Percentiles rank a stretch among this genome's conserved stretches.
phyloP scores from a whole-genome alignment of 2,329 filamentous ascomycete genomes.

The Biscogniauxia mediterranea region DNA sequence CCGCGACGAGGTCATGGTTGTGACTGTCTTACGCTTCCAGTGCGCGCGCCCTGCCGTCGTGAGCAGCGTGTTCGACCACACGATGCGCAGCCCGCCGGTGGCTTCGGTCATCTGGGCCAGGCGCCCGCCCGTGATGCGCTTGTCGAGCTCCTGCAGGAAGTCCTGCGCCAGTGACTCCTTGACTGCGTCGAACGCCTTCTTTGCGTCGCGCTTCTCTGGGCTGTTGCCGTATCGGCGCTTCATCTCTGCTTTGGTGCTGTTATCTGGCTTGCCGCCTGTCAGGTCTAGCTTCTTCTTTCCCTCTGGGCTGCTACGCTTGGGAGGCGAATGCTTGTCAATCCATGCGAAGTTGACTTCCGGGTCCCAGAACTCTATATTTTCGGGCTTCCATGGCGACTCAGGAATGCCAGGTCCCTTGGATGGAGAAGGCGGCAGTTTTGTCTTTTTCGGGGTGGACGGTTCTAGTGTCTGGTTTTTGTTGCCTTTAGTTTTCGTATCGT shows the following conservation, averaged over 20 bases:
- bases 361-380: constrained; percentile 35
- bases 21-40: constrained; percentile 62
- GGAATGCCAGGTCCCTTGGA: constrained; percentile 28
- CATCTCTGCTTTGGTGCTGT: constrained; percentile 21
- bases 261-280: constrained; percentile 18
- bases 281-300: constrained; percentile 10
- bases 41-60: constrained; percentile 75
- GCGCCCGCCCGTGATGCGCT: constrained; percentile 57
- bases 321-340: constrained; percentile 34
- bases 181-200: constrained; percentile 59
- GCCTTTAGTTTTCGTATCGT: constrained; percentile 13
- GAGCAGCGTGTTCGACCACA: constrained; percentile 77
- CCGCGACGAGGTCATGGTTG: constrained; percentile 22
- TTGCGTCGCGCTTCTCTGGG: constrained; percentile 39
- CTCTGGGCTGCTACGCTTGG: constrained; percentile 16
- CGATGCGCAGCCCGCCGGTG: constrained; percentile 68
- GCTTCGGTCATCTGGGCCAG: constrained; percentile 56
- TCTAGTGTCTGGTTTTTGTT: constrained; percentile 15
- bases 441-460: constrained; percentile 29
- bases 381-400: constrained; percentile 31
- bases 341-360: constrained; percentile 33
- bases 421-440: constrained; percentile 23
- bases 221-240: constrained; percentile 35
- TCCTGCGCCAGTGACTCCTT: constrained; percentile 62
- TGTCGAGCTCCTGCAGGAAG: constrained; percentile 71